Evolutionary conservation across 805 yeast species (phyloP).

Genomic region (Metschnikowia anglica): DNA sequence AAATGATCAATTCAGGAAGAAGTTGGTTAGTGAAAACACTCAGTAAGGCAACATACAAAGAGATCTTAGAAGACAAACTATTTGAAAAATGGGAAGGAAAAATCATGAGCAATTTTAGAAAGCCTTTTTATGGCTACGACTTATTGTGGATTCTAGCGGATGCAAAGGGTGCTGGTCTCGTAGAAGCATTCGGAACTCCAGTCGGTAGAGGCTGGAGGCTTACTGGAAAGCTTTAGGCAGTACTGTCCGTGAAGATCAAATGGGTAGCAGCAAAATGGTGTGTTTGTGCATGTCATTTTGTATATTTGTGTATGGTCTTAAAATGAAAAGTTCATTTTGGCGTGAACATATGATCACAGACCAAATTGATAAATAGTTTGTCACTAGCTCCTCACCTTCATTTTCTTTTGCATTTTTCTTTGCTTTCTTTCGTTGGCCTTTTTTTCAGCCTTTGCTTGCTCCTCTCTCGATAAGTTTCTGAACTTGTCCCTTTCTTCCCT

Average conservation of each 20-base stretch:
- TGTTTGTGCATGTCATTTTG: neutral
- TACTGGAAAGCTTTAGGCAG: conserved; percentile 48
- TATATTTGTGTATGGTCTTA: neutral
- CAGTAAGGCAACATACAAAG: conserved; percentile 39
- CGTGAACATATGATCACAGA: too few species aligned
- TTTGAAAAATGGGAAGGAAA: conserved; percentile 47
- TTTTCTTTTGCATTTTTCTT: conserved; percentile 67
- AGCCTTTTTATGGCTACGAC: conserved; percentile 52
- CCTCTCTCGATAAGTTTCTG: conserved; percentile 65
- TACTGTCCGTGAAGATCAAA: too few species aligned
- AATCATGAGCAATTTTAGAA: conserved; percentile 40
- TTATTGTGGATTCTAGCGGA: conserved; percentile 51
- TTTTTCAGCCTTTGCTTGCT: conserved; percentile 73
- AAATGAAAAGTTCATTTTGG: neutral
- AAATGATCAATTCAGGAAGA: conserved; percentile 45
- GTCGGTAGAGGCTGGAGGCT: conserved; percentile 59
- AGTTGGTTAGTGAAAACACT: conserved; percentile 43
- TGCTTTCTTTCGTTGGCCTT: conserved; percentile 80
- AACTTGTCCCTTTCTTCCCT: conserved; percentile 61
- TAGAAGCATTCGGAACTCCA: conserved; percentile 54
- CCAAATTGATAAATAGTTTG: too few species aligned
- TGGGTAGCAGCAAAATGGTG: neutral
- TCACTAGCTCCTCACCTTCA: conserved; percentile 42
- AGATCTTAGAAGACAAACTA: conserved; percentile 43
- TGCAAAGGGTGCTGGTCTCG: conserved; percentile 50